Base-by-base conservation (phyloP, 257 asterid genomes). In the Nicotiana noctiflora region DNA sequence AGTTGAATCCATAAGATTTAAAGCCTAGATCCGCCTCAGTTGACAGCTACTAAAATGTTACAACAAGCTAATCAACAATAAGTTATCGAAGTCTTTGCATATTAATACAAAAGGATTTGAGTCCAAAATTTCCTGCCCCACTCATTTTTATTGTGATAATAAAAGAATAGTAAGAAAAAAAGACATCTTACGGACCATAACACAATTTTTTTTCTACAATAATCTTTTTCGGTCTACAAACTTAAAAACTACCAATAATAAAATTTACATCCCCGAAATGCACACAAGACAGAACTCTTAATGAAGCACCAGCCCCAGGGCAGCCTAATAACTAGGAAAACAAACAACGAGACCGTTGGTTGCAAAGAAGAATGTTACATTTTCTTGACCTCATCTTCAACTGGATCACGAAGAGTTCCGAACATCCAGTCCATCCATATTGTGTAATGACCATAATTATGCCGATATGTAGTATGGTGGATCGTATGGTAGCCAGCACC, bases 381-480 rank as follows among this genome's bases (percentile, higher is more conserved):
- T 86, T 88, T 90, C 87, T 91, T 94, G 84, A 87, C 81, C 55
- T 92, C 94, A 37, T 89, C 97, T 77, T 89, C 91, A 40, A 79
- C 80, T 11, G 99, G 99, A 77, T 94, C 93, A 4, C 94, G 96
- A 34, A 96, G 99, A 27, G 99, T 96, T 82, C 97, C 95, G 52
- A 96, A 96, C 97, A 96, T 92, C 99, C 98, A 94, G 86, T 96
- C 98, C 98, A 96, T 96, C 98, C 97, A 92, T 83, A 96, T 83
- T 0, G 98, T 96, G 96, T 89, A 96, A 85, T 96, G 98, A 32
- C 98, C 98, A 56, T 92, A 96, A 62, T 96, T 96, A 64, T 96
- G 99, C 29, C 97, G 98, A 83, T 94, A 96, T 0, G 99, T 96
- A 61, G 99, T 94, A 91, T 96, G 99, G 86, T 94, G 99, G 67